Evolutionary conservation across 2,329 filamentous ascomycete species (phyloP).

Genomic region (Aspergillus neoniger): DNA sequence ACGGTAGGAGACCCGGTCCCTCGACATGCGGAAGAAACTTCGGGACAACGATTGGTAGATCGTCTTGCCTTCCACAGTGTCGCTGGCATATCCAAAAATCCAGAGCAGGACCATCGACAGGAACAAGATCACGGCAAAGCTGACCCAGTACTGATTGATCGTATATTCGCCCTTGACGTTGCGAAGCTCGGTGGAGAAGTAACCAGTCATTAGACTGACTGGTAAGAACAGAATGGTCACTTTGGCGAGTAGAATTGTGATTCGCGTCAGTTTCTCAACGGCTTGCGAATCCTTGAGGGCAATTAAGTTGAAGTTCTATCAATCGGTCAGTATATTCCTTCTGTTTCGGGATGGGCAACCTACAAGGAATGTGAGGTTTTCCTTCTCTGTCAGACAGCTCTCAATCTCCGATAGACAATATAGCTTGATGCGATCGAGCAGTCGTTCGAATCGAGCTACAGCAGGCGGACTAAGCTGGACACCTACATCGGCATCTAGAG

Average conservation of each 20-base stretch:
- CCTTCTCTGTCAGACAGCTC: slow-evolving; percentile 68
- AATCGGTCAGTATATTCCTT: slow-evolving; percentile 9
- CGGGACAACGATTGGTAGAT: slow-evolving; percentile 49
- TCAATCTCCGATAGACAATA: slow-evolving; percentile 66
- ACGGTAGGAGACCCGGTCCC: slow-evolving; percentile 27
- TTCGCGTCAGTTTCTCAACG: slow-evolving; percentile 70
- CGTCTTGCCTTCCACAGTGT: slow-evolving; percentile 58
- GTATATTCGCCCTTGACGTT: slow-evolving; percentile 61
- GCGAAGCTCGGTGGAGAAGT: slow-evolving; percentile 68
- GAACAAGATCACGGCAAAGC: slow-evolving; percentile 65
- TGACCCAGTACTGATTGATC: slow-evolving; percentile 65
- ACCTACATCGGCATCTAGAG: slow-evolving; percentile 36
- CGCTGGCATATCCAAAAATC: slow-evolving; percentile 58
- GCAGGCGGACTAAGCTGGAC: slow-evolving; percentile 51
- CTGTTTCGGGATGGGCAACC: slow-evolving; percentile 21
- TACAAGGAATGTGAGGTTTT: slow-evolving; percentile 68
- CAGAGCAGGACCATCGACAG: slow-evolving; percentile 62
- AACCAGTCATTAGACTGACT: slow-evolving; percentile 72
- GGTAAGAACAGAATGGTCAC: slow-evolving; percentile 75
- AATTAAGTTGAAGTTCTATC: slow-evolving; percentile 74
- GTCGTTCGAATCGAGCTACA: slow-evolving; percentile 60
- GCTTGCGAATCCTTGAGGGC: slow-evolving; percentile 73
- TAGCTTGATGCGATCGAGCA: slow-evolving; percentile 62
- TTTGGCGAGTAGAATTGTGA: slow-evolving; percentile 72
- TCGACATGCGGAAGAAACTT: slow-evolving; percentile 38